Percentiles rank a stretch among this genome's conserved stretches.
Evolutionary conservation across 2,329 filamentous ascomycete genomes (phyloP).

Genomic region (Trichoderma hamatum): DNA sequence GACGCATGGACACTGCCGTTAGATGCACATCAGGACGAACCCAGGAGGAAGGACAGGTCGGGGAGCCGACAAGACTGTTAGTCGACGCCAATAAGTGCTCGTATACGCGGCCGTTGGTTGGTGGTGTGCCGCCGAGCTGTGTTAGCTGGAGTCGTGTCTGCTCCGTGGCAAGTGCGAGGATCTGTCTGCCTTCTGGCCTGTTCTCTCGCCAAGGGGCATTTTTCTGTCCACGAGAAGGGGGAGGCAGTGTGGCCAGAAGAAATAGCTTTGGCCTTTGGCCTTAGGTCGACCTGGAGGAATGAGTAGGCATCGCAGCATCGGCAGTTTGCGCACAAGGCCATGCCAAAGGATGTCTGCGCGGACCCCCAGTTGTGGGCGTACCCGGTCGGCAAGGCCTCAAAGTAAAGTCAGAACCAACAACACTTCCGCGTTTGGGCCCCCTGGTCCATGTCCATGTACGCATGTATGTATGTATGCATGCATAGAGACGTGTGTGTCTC

Average conservation of each 20-base stretch:
- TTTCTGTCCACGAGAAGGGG: conserved; percentile 11
- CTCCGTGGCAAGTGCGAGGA: conserved; percentile 24
- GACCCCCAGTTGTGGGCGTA: conserved; percentile 21
- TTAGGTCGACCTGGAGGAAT: conserved; percentile 29
- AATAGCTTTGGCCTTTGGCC: conserved; percentile 36
- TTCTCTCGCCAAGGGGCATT: conserved; percentile 26
- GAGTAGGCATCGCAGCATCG: conserved; percentile 28
- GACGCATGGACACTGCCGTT: conserved; percentile 19
- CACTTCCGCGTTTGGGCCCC: conserved; percentile 26
- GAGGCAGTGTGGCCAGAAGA: conserved; percentile 30
- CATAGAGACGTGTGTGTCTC: background rate
- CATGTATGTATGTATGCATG: background rate
- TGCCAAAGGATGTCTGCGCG: conserved; percentile 36
- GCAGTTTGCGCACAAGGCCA: conserved; percentile 33
- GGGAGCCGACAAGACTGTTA: conserved; percentile 23
- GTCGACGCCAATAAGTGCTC: conserved; percentile 17
- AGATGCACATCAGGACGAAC: conserved; percentile 23
- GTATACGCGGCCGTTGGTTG: conserved; percentile 24
- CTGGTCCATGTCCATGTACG: conserved; percentile 25
- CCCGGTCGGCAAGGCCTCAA: conserved; percentile 24
- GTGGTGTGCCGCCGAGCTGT: conserved; percentile 16
- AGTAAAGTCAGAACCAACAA: conserved; percentile 26
- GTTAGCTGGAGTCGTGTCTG: conserved; percentile 24
- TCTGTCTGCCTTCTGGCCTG: conserved; percentile 29
- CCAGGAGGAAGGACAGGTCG: conserved; percentile 11